These are phyloP conservation scores for Pythium sp. DNA, from an alignment of 352 stramenopile genomes.

Conservation along the genomic window DNA sequence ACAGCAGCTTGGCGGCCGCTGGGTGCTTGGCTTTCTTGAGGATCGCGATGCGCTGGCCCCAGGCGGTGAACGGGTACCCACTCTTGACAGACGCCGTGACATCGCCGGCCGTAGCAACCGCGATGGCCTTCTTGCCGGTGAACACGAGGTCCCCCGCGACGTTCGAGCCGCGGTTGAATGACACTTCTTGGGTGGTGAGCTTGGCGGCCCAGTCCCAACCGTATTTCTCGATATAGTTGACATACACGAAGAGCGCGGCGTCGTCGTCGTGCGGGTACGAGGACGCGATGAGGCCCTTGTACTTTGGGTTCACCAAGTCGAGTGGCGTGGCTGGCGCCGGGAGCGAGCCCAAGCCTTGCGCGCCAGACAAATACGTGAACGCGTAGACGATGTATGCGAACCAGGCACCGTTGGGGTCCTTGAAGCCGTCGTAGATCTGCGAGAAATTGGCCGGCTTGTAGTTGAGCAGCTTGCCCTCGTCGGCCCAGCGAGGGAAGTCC, in stretches of 20 bases:
- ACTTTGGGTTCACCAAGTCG: constrained; percentile 23
- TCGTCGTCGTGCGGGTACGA: constrained; percentile 52
- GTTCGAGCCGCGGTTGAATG: constrained; percentile 35
- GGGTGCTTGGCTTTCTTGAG: constrained; percentile 16
- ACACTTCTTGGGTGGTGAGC: constrained; percentile 36
- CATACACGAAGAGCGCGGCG: constrained; percentile 42
- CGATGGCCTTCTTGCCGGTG: constrained; percentile 29
- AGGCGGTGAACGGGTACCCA: constrained; percentile 43
- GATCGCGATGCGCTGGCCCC: constrained; percentile 52
- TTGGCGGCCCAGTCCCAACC: constrained; percentile 48
- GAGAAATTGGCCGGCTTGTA: neutral
- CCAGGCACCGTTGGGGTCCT: too few relatives aligned
- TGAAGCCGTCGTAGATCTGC: neutral
- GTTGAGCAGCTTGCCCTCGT: too few relatives aligned
- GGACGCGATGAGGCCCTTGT: constrained; percentile 38
- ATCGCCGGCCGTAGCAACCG: constrained; percentile 4
- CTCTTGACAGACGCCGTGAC: constrained; percentile 23
- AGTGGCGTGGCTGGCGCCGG: constrained; percentile 18
- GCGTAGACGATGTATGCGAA: too few relatives aligned
- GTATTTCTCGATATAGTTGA: constrained; percentile 45
- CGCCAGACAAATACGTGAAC: too few relatives aligned
- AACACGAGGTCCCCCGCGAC: constrained; percentile 12
- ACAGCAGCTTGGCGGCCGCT: constrained; percentile 48
- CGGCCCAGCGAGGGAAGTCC: too few relatives aligned
- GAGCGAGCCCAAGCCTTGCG: neutral